Evolutionary conservation across 176 grass and related monocot species (phyloP), one percentile per base, ranked within the genome.

Genomic region (Microstegium vimineum): DNA sequence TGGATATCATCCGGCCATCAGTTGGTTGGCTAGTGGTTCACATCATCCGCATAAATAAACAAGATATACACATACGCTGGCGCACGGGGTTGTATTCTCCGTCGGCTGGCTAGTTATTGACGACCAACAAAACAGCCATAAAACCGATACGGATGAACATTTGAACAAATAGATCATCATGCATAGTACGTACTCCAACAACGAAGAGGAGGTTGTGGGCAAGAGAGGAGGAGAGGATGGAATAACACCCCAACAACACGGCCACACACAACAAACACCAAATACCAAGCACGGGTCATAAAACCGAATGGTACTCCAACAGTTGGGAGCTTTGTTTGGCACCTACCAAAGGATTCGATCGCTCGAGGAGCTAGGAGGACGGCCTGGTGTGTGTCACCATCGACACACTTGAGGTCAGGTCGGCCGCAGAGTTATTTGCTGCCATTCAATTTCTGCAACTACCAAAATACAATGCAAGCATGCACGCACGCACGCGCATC

Each of bases 261-360:
- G 64, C 80, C 40, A 13, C 62, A 80, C 40, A 18, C 76, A 84
- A 66, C 77, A 71, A 85, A 76, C 87, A 85, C 76, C 71, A 41
- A 12, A 81, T 18, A 71, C 68, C 71, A 70, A 89, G 38, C 82
- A 71, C 40, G 8, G 51, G n/a, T n/a, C 51, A 70, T 71, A 71
- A 81, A 47, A 64, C 51, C 68, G 33, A 63, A 13, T 15, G 26
- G 66, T 71, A 10, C 83, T 85, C 14, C 6, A 34, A 65, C 82
- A 28, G 56, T 69, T 76, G 54, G 25, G 32, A 81, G 70, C 51
- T 6, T 76, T 41, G 70, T 54, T 85, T 51, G 69, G 32, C 51
- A 71, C 71, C 76, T 43, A 76, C 76, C 70, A 6, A 49, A 61
- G 31, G 49, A 10, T 56, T n/a, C 51, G 49, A 52, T 22, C 49